Evolutionary conservation across 148 eudicot genomes (phyloP).

Genomic region (Nyssa sinensis): DNA sequence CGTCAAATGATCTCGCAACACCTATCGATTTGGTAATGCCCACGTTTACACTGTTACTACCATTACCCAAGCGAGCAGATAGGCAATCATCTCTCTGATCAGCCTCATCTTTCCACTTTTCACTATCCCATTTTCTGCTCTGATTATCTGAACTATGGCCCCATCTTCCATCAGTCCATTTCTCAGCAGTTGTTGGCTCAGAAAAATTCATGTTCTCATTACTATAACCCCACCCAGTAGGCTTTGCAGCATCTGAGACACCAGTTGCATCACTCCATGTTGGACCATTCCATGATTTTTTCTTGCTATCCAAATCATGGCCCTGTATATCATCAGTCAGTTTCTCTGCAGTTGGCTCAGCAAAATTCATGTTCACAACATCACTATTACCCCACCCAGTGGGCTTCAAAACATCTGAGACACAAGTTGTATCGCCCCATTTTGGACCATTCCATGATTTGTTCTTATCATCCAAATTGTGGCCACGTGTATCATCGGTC

Average conservation of each 20-base stretch:
- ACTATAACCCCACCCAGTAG: conserved; percentile 26
- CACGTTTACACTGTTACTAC: conserved; percentile 12
- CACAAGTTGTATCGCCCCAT: conserved; percentile 29
- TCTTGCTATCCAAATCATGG: conserved; percentile 21
- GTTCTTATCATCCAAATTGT: conserved; percentile 23
- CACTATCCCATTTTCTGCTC: conserved; percentile 26
- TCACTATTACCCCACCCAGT: conserved; percentile 24
- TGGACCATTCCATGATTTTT: conserved; percentile 37
- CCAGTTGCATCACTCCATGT: conserved; percentile 29
- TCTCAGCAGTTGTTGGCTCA: conserved; percentile 18
- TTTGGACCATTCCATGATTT: conserved; percentile 37
- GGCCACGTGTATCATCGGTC: conserved; percentile 23
- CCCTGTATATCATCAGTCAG: conserved; percentile 23
- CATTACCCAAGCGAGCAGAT: conserved; percentile 27
- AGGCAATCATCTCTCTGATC: conserved; percentile 21
- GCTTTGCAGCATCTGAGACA: conserved; percentile 15
- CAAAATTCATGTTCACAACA: neutral
- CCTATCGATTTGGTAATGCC: conserved; percentile 23
- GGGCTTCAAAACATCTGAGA: conserved; percentile 18
- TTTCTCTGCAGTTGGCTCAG: conserved; percentile 22
- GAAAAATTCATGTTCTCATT: neutral
- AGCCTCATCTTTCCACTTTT: conserved; percentile 20
- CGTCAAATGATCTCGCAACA: conserved; percentile 20
- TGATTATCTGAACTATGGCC: conserved; percentile 22
- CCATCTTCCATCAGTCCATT: conserved; percentile 24